phyloP scores from a whole-genome alignment of 768 basidiomycete genomes.

The Pulveroboletus sp. region DNA sequence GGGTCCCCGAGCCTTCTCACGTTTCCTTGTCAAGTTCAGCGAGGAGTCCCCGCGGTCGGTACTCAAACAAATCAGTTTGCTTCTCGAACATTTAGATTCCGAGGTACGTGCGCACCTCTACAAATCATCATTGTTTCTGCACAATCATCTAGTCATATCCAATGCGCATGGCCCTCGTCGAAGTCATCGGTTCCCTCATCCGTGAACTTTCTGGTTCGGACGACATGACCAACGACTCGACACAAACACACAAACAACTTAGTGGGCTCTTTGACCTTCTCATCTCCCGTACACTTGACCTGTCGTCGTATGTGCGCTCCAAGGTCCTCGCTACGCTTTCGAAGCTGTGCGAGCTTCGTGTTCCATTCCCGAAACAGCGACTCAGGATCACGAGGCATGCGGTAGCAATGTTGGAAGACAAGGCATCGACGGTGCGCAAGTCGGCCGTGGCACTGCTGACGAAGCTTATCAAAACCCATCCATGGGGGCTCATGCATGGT shows the following conservation, averaged over 20 bases:
- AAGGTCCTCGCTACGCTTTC: constrained; percentile 80
- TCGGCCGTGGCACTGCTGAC: constrained; percentile 73
- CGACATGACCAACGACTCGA: constrained; percentile 46
- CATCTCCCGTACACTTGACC: constrained; percentile 83
- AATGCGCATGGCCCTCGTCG: constrained; percentile 93
- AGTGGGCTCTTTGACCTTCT: constrained; percentile 79
- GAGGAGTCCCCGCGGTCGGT: constrained; percentile 79
- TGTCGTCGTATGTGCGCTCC: constrained; percentile 86
- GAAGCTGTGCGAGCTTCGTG: constrained; percentile 70
- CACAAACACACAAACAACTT: constrained; percentile 64
- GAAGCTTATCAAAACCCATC: constrained; percentile 81
- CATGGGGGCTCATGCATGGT: constrained; percentile 82
- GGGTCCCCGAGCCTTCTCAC: constrained; percentile 80
- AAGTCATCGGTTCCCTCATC: constrained; percentile 85
- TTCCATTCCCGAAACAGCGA: constrained; percentile 86
- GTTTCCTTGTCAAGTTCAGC: constrained; percentile 77
- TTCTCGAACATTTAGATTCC: constrained; percentile 85
- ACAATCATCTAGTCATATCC: constrained; percentile 71
- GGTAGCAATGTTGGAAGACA: constrained; percentile 82
- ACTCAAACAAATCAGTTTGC: constrained; percentile 84
- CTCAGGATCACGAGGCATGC: constrained; percentile 74
- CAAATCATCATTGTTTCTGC: neutral
- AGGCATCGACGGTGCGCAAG: constrained; percentile 85
- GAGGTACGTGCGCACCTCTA: constrained; percentile 54
- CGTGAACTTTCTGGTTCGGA: constrained; percentile 65